phyloP scores from a whole-genome alignment of 1,139 yeast species.

The Nakaseomyces sp. region DNA sequence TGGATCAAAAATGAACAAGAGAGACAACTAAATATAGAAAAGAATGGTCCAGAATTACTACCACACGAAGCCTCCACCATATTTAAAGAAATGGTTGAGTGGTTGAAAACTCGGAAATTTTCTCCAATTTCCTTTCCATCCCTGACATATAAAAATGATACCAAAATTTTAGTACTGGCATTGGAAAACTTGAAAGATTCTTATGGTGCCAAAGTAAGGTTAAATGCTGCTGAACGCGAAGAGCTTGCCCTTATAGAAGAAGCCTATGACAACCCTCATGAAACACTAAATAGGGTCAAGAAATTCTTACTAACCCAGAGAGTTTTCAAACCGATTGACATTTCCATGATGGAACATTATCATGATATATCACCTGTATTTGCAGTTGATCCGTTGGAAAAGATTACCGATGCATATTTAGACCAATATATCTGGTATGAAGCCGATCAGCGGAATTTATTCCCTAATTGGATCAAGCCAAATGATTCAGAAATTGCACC shows the following conservation, averaged over 20 bases:
- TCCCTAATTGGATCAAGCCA: slow-evolving; percentile 96
- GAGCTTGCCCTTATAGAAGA: slow-evolving; percentile 90
- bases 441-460: slow-evolving; percentile 75
- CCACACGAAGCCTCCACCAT: slow-evolving; percentile 86
- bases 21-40: slow-evolving; percentile 69
- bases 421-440: slow-evolving; percentile 97
- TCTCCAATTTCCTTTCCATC: slow-evolving; percentile 94
- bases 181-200: slow-evolving; percentile 80
- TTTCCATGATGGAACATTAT: slow-evolving; percentile 90
- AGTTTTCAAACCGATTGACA: slow-evolving; percentile 79
- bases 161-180: slow-evolving; percentile 80
- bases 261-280: slow-evolving; percentile 95
- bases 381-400: slow-evolving; percentile 83
- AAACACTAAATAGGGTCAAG: slow-evolving; percentile 76
- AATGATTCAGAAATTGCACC: slow-evolving; percentile 93
- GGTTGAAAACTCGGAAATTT: slow-evolving; percentile 84
- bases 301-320: slow-evolving; percentile 78
- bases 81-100: slow-evolving; percentile 79
- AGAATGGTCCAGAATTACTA: slow-evolving; percentile 78
- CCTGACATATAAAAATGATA: slow-evolving; percentile 82
- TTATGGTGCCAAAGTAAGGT: slow-evolving; percentile 71
- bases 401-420: slow-evolving; percentile 90
- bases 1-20: slow-evolving; percentile 94
- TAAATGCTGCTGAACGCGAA: slow-evolving; percentile 83
- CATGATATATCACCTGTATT: slow-evolving; percentile 80